Percentiles rank a stretch among this genome's conserved stretches.
Conservation (phyloP, 2,329 filamentous ascomycete species). For the Arthrobotrys entomopaga region DNA sequence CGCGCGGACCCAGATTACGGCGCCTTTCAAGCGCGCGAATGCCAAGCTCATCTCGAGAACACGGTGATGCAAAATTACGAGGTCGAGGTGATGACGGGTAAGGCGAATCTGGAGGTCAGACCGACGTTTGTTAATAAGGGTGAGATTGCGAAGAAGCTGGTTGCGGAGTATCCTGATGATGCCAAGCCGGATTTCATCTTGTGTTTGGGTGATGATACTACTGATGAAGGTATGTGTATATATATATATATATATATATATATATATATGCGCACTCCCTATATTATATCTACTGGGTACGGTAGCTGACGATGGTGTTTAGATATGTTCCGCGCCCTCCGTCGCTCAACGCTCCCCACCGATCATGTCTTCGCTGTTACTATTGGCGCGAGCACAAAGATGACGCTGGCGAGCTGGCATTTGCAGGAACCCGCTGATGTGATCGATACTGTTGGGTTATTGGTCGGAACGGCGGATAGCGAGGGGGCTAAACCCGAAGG, state of each 20-base stretch:
- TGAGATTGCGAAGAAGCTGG: slow-evolving; percentile 86
- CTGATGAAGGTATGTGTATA: slow-evolving; percentile 83
- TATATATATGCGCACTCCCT: too few species aligned
- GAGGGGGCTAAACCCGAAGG: slow-evolving; percentile 14
- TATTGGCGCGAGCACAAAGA: slow-evolving; percentile 89
- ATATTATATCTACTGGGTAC: too few species aligned
- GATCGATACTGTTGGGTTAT: slow-evolving; percentile 71
- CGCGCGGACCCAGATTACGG: slow-evolving; percentile 88
- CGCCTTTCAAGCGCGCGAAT: slow-evolving; percentile 79
- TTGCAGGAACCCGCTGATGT: slow-evolving; percentile 88
- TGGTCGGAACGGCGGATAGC: slow-evolving; percentile 64
- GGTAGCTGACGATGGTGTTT: slow-evolving; percentile 8
- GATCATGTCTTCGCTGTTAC: slow-evolving; percentile 86
- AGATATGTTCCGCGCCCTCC: slow-evolving; percentile 86
- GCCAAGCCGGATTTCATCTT: slow-evolving; percentile 83
- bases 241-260: too few species aligned
- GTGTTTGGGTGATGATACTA: slow-evolving; percentile 94
- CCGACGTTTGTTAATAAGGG: slow-evolving; percentile 98
- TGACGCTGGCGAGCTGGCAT: slow-evolving; percentile 90
- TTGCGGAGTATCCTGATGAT: slow-evolving; percentile 72
- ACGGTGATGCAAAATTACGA: slow-evolving; percentile 83
- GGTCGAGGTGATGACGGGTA: slow-evolving; percentile 95
- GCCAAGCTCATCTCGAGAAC: slow-evolving; percentile 80
- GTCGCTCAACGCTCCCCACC: slow-evolving; percentile 67
- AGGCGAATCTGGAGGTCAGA: slow-evolving; percentile 96